Evolutionary conservation across 306 rosid species (phyloP), one percentile per base, ranked within the genome.

Genomic region (Sechiopsis laciniata): DNA sequence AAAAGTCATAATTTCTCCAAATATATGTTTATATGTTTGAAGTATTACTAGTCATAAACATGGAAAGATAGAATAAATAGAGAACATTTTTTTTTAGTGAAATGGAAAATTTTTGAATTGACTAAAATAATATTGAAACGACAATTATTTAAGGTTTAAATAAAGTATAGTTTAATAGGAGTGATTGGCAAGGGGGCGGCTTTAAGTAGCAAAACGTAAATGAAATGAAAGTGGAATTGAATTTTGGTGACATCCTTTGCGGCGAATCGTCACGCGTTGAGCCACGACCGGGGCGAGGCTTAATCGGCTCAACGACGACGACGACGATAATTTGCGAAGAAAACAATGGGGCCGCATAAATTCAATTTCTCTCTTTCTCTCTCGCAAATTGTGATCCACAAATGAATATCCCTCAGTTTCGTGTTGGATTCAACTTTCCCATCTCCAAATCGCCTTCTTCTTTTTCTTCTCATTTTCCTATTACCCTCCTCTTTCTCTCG

Each of bases 261-360:
- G 78, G 78, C 78, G 71, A 51, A 52, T 52, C 73, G 73, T 63
- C 68, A 52, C 73, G 78, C 78, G 78, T 75, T 52, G 61, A 50
- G 72, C 62, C 20, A 32, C 42, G n/a, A 26, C 51, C 51, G 6
- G 61, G 55, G 37, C 53, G 68, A 40, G 62, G 50, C 21, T n/a
- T 19, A n/a, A 46, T 22, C 24, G 59, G 17, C 46, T 42, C 52
- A 19, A 32, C 45, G 6, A 26, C 29, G 7, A 2, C 53, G 59
- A 52, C 3, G 54, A 74, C 37, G 37, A 32, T 32, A 3, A 32
- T 10, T 35, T 12, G 62, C 65, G 77, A 74, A n/a, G 60, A 22
- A 26, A 63, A 51, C 78, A 10, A 51, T 52, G 50, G 74, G 74
- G 37, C 24, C 74, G 59, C 73, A 55, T 75, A 35, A 32, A 32